A percentile compares a stretch with the other conserved stretches of the same genome.
Conservation (phyloP, 2,329 filamentous ascomycete genomes). For the Daldinia eschscholtzii region DNA sequence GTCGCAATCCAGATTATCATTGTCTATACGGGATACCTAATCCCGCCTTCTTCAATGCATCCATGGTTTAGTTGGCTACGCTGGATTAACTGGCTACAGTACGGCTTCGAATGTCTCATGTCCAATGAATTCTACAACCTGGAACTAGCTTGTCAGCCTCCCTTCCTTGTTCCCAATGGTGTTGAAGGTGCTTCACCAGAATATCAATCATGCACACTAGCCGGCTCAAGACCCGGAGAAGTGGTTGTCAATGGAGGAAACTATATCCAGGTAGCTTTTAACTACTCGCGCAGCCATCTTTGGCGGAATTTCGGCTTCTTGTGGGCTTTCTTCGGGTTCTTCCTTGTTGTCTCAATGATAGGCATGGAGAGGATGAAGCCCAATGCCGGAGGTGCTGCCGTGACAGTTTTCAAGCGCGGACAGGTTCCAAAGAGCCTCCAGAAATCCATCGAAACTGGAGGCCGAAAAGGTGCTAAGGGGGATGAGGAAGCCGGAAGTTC, state of each 20-base stretch:
- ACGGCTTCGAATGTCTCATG: slow-evolving; percentile 73
- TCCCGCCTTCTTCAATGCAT: slow-evolving; percentile 66
- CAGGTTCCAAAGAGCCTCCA: slow-evolving; percentile 71
- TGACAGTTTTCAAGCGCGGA: slow-evolving; percentile 73
- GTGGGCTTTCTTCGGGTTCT: slow-evolving; percentile 63
- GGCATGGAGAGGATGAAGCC: slow-evolving; percentile 66
- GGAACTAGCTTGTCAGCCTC: slow-evolving; percentile 65
- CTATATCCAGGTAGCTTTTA: slow-evolving; percentile 68
- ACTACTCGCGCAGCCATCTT: slow-evolving; percentile 67
- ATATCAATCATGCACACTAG: slow-evolving; percentile 71
- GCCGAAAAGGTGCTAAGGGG: slow-evolving; percentile 56
- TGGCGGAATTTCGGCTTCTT: slow-evolving; percentile 71
- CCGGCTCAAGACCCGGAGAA: slow-evolving; percentile 67
- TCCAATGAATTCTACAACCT: slow-evolving; percentile 72
- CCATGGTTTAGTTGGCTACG: slow-evolving; percentile 68
- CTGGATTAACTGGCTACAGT: slow-evolving; percentile 73
- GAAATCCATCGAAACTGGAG: slow-evolving; percentile 67
- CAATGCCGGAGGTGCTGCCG: slow-evolving; percentile 69
- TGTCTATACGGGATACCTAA: slow-evolving; percentile 59
- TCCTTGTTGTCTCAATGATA: slow-evolving; percentile 58
- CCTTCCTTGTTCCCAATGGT: slow-evolving; percentile 65
- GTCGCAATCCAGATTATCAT: slow-evolving; percentile 49
- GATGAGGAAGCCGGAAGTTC: slow-evolving; percentile 68
- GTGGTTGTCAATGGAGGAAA: slow-evolving; percentile 65
- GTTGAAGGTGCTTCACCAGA: slow-evolving; percentile 59